These are phyloP conservation scores for Capronia epimyces DNA, from an alignment of 2,329 filamentous ascomycete species.

Conservation along the genomic window DNA sequence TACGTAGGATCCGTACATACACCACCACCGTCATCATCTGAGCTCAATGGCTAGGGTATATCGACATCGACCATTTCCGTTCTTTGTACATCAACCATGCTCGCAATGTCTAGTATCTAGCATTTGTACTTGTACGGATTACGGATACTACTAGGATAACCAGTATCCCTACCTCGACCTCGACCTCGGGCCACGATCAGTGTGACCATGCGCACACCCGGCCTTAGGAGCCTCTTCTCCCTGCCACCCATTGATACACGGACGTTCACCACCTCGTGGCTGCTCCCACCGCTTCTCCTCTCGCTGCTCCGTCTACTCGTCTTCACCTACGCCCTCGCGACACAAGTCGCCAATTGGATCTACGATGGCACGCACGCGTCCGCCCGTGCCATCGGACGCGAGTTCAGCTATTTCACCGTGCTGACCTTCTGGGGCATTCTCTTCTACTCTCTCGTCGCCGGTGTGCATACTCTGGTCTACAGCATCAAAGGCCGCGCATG, in stretches of 20 bases:
- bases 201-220: slow-evolving; percentile 2
- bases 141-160: too few species aligned
- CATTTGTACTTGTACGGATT: too few species aligned
- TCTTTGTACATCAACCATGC: too few species aligned
- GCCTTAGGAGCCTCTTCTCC: slow-evolving; percentile 1
- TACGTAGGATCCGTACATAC: too few species aligned
- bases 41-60: too few species aligned
- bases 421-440: slow-evolving; percentile 76
- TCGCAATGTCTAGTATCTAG: too few species aligned
- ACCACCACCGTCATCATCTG: too few species aligned
- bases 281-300: slow-evolving; percentile 54
- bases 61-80: too few species aligned
- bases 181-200: background rate
- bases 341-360: slow-evolving; percentile 50
- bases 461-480: slow-evolving; percentile 66
- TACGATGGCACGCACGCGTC: slow-evolving; percentile 13
- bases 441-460: slow-evolving; percentile 68
- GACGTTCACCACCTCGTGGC: slow-evolving; percentile 75
- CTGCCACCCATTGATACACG: slow-evolving; percentile 39
- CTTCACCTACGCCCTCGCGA: slow-evolving; percentile 63
- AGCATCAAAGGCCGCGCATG: slow-evolving; percentile 47
- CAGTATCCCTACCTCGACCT: background rate
- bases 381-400: slow-evolving; percentile 40
- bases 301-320: slow-evolving; percentile 43
- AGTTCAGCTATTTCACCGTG: slow-evolving; percentile 78